Evolutionary conservation across 2,329 filamentous ascomycete genomes (phyloP).

Genomic region (Apiospora marii): DNA sequence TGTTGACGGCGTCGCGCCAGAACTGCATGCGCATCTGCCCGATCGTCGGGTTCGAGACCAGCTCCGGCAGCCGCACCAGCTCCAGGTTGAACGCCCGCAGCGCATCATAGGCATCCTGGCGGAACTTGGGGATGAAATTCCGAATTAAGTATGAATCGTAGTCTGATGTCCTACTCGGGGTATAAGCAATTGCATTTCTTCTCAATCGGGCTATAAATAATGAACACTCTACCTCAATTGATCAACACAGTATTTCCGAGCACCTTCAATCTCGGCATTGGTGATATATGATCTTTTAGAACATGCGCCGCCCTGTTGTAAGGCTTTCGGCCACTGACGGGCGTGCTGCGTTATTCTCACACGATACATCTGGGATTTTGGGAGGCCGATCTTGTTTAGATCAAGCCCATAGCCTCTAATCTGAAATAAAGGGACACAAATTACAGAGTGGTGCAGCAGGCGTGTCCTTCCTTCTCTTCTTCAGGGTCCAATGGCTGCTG

Average conservation of each 20-base stretch:
- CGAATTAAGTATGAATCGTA: constrained; percentile 87
- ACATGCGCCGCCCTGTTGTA: background rate
- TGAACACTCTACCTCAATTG: constrained; percentile 55
- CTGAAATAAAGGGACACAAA: background rate
- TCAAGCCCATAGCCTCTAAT: background rate
- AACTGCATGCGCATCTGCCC: constrained; percentile 92
- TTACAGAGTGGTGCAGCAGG: background rate
- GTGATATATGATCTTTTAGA: constrained; percentile 53
- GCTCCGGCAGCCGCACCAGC: constrained; percentile 87
- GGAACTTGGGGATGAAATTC: constrained; percentile 79
- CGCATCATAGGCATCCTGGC: constrained; percentile 85
- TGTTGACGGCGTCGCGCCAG: constrained; percentile 86
- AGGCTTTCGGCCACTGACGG: background rate
- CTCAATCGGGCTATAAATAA: background rate
- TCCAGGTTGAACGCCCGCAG: constrained; percentile 94
- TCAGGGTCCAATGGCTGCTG: background rate
- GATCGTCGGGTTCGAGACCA: constrained; percentile 86
- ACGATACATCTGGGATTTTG: constrained; percentile 25
- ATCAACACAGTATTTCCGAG: constrained; percentile 60
- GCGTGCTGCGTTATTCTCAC: constrained; percentile 15
- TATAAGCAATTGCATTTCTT: background rate
- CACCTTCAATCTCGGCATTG: constrained; percentile 59
- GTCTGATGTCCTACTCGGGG: constrained; percentile 76
- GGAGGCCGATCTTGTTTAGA: background rate
- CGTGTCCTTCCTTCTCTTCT: background rate